phyloP scores from a whole-genome alignment of 345 rosid species.

The Gossypium raimondii region DNA sequence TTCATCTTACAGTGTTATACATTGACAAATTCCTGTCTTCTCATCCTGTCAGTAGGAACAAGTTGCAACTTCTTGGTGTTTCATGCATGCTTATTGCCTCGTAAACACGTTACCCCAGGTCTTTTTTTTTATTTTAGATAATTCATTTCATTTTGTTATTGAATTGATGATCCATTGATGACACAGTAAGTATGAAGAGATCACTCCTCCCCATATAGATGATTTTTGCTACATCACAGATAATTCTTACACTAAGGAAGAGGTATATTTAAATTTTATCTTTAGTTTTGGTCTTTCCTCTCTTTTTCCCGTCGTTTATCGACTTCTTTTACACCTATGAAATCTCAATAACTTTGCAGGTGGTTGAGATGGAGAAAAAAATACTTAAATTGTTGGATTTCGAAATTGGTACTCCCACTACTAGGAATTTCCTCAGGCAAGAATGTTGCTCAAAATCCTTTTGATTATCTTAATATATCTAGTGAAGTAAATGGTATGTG shows the following conservation, averaged over 20 bases:
- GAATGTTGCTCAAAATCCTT: slow-evolving; percentile 3
- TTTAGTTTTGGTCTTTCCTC: neutral
- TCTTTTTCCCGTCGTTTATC: neutral
- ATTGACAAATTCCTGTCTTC: slow-evolving; percentile 56
- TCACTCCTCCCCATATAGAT: slow-evolving; percentile 57
- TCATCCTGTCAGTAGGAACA: slow-evolving; percentile 37
- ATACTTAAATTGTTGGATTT: slow-evolving; percentile 47
- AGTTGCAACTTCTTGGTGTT: slow-evolving; percentile 67
- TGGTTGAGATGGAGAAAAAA: slow-evolving; percentile 55
- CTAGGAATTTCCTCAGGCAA: slow-evolving; percentile 53
- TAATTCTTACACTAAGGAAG: slow-evolving; percentile 57
- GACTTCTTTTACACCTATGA: neutral
- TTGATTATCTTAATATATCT: neutral
- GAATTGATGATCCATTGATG: slow-evolving; percentile 11
- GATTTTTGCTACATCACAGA: slow-evolving; percentile 74
- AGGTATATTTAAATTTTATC: slow-evolving; percentile 25
- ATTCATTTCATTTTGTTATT: slow-evolving; percentile 1
- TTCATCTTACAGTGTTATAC: slow-evolving; percentile 51
- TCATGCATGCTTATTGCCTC: slow-evolving; percentile 74
- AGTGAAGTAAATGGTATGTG: neutral
- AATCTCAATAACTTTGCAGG: slow-evolving; percentile 29
- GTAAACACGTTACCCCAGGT: slow-evolving; percentile 28
- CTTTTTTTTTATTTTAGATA: neutral
- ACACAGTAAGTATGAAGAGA: slow-evolving; percentile 68
- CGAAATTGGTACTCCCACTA: slow-evolving; percentile 61